Conservation (phyloP, 1,284 basidiomycete genomes). For the Trametes sp. region DNA sequence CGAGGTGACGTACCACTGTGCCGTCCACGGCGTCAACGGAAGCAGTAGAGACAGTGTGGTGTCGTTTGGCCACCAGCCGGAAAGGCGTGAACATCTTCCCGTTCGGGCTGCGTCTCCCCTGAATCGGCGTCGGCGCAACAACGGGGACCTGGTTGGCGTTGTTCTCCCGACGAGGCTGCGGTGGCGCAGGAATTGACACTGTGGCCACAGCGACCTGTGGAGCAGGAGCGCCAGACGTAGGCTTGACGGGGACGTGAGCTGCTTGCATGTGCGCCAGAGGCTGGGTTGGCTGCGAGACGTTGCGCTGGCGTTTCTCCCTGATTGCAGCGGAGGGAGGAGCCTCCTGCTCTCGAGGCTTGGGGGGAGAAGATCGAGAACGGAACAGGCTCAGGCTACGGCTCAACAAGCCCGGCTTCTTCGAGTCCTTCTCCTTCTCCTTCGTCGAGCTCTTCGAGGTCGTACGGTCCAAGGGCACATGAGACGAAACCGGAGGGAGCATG, state of each 20-base stretch:
- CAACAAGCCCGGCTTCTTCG: constrained; percentile 44
- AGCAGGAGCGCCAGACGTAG: neutral
- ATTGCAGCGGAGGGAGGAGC: constrained; percentile 35
- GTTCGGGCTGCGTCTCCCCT: constrained; percentile 47
- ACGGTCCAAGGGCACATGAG: constrained; percentile 21
- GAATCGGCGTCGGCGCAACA: constrained; percentile 32
- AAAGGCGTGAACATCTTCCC: constrained; percentile 66
- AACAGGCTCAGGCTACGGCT: constrained; percentile 43
- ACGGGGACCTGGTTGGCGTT: constrained; percentile 19
- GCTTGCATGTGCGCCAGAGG: constrained; percentile 20
- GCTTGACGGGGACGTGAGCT: constrained; percentile 6
- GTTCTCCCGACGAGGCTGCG: constrained; percentile 18
- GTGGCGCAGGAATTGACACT: constrained; percentile 31
- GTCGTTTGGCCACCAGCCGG: constrained; percentile 64
- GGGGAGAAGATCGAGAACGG: constrained; percentile 46
- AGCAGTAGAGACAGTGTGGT: constrained; percentile 73
- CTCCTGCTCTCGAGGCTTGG: constrained; percentile 39
- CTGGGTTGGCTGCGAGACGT: constrained; percentile 37
- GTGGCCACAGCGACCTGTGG: constrained; percentile 28
- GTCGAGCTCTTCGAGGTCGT: constrained; percentile 35
- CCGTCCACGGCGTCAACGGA: constrained; percentile 80
- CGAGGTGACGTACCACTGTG: constrained; percentile 63
- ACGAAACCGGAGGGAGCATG: constrained; percentile 32
- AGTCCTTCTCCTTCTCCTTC: constrained; percentile 34
- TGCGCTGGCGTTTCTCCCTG: constrained; percentile 36